These are phyloP conservation scores for Fragaria ananassa DNA, from an alignment of 306 rosid species.

Conservation along the genomic window DNA sequence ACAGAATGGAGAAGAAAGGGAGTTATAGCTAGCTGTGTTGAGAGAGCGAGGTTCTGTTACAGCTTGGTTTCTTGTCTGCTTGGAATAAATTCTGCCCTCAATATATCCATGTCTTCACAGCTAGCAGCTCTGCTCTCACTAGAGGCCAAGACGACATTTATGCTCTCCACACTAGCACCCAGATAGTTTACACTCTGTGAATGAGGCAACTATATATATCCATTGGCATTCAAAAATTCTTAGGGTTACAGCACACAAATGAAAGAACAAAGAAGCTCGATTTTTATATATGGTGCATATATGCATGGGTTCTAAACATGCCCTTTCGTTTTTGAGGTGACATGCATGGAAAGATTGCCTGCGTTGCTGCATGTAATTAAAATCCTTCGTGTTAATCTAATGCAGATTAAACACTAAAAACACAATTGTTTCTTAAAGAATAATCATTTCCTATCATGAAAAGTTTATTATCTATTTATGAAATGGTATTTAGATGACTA, in stretches of 20 bases:
- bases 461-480: too few relatives aligned
- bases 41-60: slow-evolving; percentile 4
- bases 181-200: background rate
- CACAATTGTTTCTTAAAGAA: too few relatives aligned
- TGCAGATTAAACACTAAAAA: background rate
- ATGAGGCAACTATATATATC: background rate
- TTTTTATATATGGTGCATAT: background rate
- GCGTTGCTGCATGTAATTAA: too few relatives aligned
- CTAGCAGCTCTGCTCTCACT: slow-evolving; percentile 6
- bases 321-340: background rate
- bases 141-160: slow-evolving; percentile 13
- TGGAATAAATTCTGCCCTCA: background rate
- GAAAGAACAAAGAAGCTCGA: background rate
- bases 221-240: background rate
- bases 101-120: slow-evolving; percentile 5
- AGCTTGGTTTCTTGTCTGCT: background rate
- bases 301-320: background rate
- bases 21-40: background rate
- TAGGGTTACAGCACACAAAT: background rate
- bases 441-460: too few relatives aligned
- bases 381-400: background rate
- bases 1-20: background rate
- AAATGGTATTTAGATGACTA: too few relatives aligned
- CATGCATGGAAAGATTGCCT: background rate
- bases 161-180: background rate